Base-by-base conservation (phyloP, 768 basidiomycete species). In the Leucogyrophana mollusca region DNA sequence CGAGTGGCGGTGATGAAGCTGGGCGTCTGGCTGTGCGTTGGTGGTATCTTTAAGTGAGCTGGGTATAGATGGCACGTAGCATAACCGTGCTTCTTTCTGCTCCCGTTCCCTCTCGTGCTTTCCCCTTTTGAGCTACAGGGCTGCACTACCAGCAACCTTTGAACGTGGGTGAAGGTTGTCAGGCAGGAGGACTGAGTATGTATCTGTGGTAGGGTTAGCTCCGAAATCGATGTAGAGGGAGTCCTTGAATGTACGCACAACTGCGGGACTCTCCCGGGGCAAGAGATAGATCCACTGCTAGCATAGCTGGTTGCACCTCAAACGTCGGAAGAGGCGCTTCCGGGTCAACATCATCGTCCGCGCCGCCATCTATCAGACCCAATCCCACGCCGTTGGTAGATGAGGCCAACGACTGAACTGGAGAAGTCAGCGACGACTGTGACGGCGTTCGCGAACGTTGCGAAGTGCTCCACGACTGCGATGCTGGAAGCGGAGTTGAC, bases 221-320 rank as follows among this genome's bases (percentile, higher is more conserved):
- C 13, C 27, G 13, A 13, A 30, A 30, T 6, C 13, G n/a, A n/a
- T n/a, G 27, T 7, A 30, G 27, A 13, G 6, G 27, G 13, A 7
- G 6, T 30, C 6, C 6, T 30, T 30, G 49, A 43, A 49, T 32
- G 35, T 7, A 79, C 87, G 54, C 60, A 94, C 93, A 96, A 51
- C 77, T 87, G 49, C 83, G 78, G 25, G 81, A 86, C 64, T 94
- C 87, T 4, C 94, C 93, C n/a, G 92, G 90, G 3, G 69, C 74
- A 14, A 99, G 73, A 4, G 73, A 67, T 23, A 97, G 60, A 65
- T 98, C 96, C 0, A 99, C 90, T 0, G 88, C 93, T 9, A 98
- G 71, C 80, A 98, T 87, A 24, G 87, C 79, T 9, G 90, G 87
- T 47, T 87, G 86, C 0, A 87, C 82, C 51, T 94, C 86, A 20